Base-by-base conservation (phyloP, 2,329 filamentous ascomycete species). In the Aciculosporium take region DNA sequence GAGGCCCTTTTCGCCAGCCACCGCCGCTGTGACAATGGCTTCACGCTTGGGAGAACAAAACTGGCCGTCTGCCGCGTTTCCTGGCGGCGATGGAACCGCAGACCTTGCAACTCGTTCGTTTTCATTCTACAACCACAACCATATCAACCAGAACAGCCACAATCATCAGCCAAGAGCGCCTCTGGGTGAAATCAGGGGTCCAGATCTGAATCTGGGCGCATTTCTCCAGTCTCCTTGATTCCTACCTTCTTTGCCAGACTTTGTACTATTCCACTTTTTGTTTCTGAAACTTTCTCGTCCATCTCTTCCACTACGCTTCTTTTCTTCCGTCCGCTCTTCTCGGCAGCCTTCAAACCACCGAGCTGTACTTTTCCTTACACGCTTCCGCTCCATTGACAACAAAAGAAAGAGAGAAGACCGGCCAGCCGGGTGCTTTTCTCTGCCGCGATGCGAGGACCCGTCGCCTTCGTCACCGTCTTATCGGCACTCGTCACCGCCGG, bases 391-490 rank as follows among this genome's bases (percentile, higher is more conserved):
- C n/a, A 30, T 23, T 8, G 12, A 28, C 9, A 27, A 8, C 12
- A 17, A 23, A 4, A 4, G 28, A 39, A 47, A n/a, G n/a, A n/a
- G n/a, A n/a, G n/a, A n/a, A 28, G 13, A 28, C 27, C 7, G 13
- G 6, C 27, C 7, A 12, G 10, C 27, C 8, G 9, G 27, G 27
- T 7, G n/a, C n/a, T n/a, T 8, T 28, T 36, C 43, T 38, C 42
- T 35, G 12, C 40, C 52, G 53, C 49, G 40, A 62, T 62, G 60
- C 59, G 55, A 32, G 48, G 48, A 34, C 50, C 48, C 24, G 40
- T 56, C 36, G 46, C 53, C 23, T 31, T 62, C 25, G 41, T 58
- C 38, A 42, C 59, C 45, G 52, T 54, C 33, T 52, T 62, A 27
- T 50, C 56, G 17, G 50, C 53, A 32, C 53, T 48, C 40, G 46